Conservation (phyloP, 2,329 filamentous ascomycete genomes). For the Penicillium sp. region DNA sequence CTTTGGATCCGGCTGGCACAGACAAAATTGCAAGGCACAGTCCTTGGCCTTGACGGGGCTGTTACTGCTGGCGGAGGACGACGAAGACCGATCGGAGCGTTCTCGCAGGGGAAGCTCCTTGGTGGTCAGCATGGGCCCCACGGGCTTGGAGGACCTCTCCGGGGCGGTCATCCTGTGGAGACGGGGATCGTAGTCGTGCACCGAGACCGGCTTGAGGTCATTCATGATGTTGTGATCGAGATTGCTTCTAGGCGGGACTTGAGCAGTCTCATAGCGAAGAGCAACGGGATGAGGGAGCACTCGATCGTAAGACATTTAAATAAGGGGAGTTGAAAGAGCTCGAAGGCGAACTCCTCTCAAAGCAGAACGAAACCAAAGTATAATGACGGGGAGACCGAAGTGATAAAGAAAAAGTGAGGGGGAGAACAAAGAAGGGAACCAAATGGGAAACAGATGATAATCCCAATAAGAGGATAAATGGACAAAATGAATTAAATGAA, state of each 20-base stretch:
- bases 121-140: constrained; percentile 18
- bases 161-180: background rate
- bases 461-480: constrained; percentile 6
- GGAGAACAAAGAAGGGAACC: constrained; percentile 10
- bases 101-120: constrained; percentile 28
- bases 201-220: constrained; percentile 22
- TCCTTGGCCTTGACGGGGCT: constrained; percentile 44
- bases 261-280: constrained; percentile 43
- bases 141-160: constrained; percentile 10
- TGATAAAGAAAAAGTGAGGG: constrained; percentile 3
- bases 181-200: background rate
- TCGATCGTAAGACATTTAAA: constrained; percentile 52
- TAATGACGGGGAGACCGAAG: constrained; percentile 21
- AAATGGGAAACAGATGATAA: constrained; percentile 12
- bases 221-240: constrained; percentile 48
- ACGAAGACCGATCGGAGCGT: constrained; percentile 33
- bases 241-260: constrained; percentile 37
- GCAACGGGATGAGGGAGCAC: constrained; percentile 48
- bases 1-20: constrained; percentile 71
- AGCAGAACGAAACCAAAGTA: constrained; percentile 12
- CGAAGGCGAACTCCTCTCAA: constrained; percentile 11
- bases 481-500: background rate
- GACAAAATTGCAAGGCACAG: constrained; percentile 59
- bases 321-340: constrained; percentile 18
- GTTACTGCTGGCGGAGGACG: constrained; percentile 29